Base-by-base conservation (phyloP, 75 land plant genomes). In the Cunninghamia lanceolata region DNA sequence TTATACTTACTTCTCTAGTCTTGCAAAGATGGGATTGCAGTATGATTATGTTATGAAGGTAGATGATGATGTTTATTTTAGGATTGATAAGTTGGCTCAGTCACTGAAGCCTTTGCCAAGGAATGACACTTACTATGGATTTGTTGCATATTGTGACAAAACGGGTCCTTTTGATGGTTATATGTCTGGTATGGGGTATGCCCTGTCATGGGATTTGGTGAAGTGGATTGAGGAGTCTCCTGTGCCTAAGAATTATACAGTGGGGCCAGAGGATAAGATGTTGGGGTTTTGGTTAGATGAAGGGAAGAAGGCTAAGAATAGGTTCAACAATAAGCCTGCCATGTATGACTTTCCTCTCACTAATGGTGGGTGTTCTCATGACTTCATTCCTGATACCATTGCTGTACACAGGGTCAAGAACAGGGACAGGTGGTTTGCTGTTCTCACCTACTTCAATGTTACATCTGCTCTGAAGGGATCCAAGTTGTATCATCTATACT, bases 141-240 rank as follows among this genome's bases (percentile, higher is more conserved):
- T 90, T 45, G 90, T 91, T 9, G 89, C 91, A 36, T 94, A 95
- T 3, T 94, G 95, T 81, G 79, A 75, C 40, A 91, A 87, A 34
- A 86, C 84, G 90, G 92, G 93, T 70, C 88, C 97, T 0, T 89
- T 90, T 68, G 78, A 68, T 0, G 45, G 63, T 42, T 95, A 94
- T 91, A 96, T 96, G 98, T 90, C 97, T 0, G 98, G 98, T 0
- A 94, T 95, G 95, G 98, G 97, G n/a, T 96, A 93, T 87, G 87
- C 93, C 42, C 76, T 96, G 0, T 95, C 97, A 16, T 96, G 98
- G 97, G 98, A 95, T 84, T 82, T 95, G 6, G 97, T 93, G 28
- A 86, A 95, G 83, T 96, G 95, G 95, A 88, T 96, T 2, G 59
- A 82, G 32, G 82, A 34, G 3, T 95, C 97, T 42, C 91, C 92